These are phyloP conservation scores for Colletotrichum shisoi DNA, from an alignment of 2,329 filamentous ascomycete genomes.

Conservation along the genomic window DNA sequence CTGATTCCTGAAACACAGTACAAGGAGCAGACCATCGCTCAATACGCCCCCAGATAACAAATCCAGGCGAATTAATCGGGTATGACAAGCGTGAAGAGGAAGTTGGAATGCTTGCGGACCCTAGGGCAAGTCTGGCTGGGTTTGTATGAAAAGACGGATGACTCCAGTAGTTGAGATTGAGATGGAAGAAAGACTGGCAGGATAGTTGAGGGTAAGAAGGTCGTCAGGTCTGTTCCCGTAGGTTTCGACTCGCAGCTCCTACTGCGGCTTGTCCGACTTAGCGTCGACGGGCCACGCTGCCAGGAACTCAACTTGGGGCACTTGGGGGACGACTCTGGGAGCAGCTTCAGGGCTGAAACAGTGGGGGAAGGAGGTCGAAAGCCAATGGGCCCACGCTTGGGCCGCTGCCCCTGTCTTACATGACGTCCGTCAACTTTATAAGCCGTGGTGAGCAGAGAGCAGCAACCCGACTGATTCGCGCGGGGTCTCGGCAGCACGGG, in stretches of 20 bases:
- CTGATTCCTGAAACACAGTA: constrained; percentile 3
- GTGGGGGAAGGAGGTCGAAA: constrained; percentile 2
- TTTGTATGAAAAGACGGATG: neutral
- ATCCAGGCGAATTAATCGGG: neutral
- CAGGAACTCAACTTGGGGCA: neutral
- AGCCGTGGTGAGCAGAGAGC: neutral
- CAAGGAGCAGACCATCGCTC: constrained; percentile 25
- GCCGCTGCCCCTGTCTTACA: constrained; percentile 22
- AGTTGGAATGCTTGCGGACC: neutral
- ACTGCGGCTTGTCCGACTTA: constrained; percentile 22
- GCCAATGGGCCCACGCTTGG: constrained; percentile 25
- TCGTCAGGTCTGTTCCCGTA: constrained; percentile 33
- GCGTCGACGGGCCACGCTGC: constrained; percentile 20
- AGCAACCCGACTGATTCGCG: constrained; percentile 32
- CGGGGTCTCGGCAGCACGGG: constrained; percentile 36
- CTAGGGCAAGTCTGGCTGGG: neutral
- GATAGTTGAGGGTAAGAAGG: constrained; percentile 3
- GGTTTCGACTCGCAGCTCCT: constrained; percentile 27
- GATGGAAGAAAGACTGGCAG: constrained; percentile 12
- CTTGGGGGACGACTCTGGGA: constrained; percentile 2
- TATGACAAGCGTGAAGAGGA: neutral
- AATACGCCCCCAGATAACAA: neutral
- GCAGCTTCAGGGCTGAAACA: constrained; percentile 30
- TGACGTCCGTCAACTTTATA: constrained; percentile 18
- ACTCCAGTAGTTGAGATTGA: neutral